These are phyloP conservation scores for Vaccinium myrtillus DNA, from an alignment of 148 eudicot genomes.

Conservation along the genomic window DNA sequence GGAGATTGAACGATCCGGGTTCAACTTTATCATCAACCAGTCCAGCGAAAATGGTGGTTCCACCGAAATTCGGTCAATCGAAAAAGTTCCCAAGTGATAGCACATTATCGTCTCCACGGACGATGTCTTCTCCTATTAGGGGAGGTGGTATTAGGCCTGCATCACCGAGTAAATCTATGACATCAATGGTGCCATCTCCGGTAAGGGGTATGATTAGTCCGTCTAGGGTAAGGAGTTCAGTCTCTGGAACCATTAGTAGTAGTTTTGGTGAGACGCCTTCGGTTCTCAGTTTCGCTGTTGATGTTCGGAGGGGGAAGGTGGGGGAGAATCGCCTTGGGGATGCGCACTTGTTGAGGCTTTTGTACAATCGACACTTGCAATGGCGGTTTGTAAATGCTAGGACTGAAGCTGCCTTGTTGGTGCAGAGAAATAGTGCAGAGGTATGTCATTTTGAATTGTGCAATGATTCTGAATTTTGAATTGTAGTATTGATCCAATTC, in stretches of 20 bases:
- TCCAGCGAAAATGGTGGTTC: conserved; percentile 57
- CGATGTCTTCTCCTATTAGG: conserved; percentile 74
- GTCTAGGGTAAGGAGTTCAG: conserved; percentile 59
- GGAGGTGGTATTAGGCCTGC: conserved; percentile 55
- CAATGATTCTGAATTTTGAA: neutral
- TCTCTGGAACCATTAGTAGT: conserved; percentile 45
- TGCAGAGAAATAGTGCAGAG: conserved; percentile 80
- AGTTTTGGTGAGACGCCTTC: conserved; percentile 76
- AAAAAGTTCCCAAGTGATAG: conserved; percentile 56
- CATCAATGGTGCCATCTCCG: conserved; percentile 51
- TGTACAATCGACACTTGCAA: conserved; percentile 86
- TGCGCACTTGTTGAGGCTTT: conserved; percentile 81
- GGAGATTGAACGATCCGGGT: conserved; percentile 90
- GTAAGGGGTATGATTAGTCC: conserved; percentile 71
- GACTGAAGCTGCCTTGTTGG: conserved; percentile 63
- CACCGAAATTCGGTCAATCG: conserved; percentile 55
- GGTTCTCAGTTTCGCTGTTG: conserved; percentile 88
- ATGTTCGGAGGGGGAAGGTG: conserved; percentile 89
- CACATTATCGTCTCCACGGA: conserved; percentile 55
- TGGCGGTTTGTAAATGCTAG: conserved; percentile 98
- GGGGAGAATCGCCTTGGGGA: conserved; percentile 84
- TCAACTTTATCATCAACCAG: conserved; percentile 53
- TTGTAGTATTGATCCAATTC: neutral
- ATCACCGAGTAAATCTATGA: conserved; percentile 71
- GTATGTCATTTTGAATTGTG: conserved; percentile 30